Evolutionary conservation across 306 rosid genomes (phyloP), one percentile per base, ranked within the genome.

Genomic region (Cercis canadensis): DNA sequence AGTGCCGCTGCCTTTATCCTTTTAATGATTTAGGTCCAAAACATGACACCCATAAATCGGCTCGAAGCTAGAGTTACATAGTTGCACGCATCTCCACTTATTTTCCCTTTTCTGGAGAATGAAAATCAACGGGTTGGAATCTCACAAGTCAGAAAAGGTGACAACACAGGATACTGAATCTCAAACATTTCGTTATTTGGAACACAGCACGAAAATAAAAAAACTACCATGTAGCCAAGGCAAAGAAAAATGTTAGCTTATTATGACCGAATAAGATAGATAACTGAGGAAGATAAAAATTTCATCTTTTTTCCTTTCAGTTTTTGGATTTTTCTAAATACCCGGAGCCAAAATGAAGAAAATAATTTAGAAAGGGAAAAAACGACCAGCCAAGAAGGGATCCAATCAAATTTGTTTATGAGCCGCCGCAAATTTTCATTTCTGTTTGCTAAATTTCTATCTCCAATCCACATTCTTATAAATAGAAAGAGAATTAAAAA

Each of bases 1-100:
- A 69, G 5, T 39, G 57, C 21, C 29, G 56, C 69, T 73, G 12
- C 41, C 75, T n/a, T 64, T 47, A 21, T 13, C 11, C 7, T 13
- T 58, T 3, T 7, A 57, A 39, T 59, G 21, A 49, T 29, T 66
- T 67, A 10, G 47, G 56, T 50, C 32, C n/a, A 76, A 60, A 67
- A 33, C 60, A 43, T 39, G 3, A 55, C 45, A 65, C 34, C 16
- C 64, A 72, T 32, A 66, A 15, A 47, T 4, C 68, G 33, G n/a
- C 8, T 19, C 32, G 0, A 34, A 16, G 29, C 14, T 45, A 56
- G 65, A 33, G 57, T 32, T 12, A n/a, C 11, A 12, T 12, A 36
- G 61, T 37, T 37, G 32, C n/a, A 44, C 46, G 7, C 72, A 45
- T 62, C 8, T 72, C 70, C 57, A 63, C 47, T 43, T 10, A 17